Conservation (phyloP, 441 rosid species). For the Brassica hybrid region DNA sequence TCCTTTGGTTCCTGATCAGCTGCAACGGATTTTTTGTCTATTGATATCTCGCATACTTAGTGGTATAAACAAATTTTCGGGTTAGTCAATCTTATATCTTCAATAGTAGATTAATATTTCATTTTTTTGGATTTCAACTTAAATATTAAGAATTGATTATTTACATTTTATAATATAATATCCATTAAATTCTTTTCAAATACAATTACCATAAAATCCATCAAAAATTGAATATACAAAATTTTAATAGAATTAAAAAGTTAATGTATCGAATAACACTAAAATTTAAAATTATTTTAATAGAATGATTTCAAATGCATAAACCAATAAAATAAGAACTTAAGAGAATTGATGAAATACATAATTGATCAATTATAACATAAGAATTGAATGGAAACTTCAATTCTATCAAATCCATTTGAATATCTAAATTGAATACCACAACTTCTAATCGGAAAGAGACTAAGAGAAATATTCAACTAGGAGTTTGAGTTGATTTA, state of each 20-base stretch:
- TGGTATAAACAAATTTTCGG: too few relatives aligned
- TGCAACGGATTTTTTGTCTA: too few relatives aligned
- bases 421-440: background rate
- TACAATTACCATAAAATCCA: too few relatives aligned
- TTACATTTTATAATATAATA: too few relatives aligned
- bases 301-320: background rate
- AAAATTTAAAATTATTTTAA: background rate
- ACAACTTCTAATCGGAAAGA: background rate
- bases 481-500: too few relatives aligned
- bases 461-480: too few relatives aligned
- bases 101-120: too few relatives aligned
- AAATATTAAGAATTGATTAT: background rate
- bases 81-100: too few relatives aligned
- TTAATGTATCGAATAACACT: background rate
- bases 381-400: background rate
- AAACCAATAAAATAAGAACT: background rate
- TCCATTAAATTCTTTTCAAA: background rate
- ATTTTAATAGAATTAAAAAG: background rate
- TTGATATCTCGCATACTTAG: too few relatives aligned
- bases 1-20: too few relatives aligned
- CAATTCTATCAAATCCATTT: background rate
- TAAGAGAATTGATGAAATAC: background rate
- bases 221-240: too few relatives aligned
- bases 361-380: background rate
- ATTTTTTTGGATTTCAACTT: background rate